Base-by-base conservation (phyloP, 495 filamentous ascomycete genomes). In the Amorphotheca resinae region DNA sequence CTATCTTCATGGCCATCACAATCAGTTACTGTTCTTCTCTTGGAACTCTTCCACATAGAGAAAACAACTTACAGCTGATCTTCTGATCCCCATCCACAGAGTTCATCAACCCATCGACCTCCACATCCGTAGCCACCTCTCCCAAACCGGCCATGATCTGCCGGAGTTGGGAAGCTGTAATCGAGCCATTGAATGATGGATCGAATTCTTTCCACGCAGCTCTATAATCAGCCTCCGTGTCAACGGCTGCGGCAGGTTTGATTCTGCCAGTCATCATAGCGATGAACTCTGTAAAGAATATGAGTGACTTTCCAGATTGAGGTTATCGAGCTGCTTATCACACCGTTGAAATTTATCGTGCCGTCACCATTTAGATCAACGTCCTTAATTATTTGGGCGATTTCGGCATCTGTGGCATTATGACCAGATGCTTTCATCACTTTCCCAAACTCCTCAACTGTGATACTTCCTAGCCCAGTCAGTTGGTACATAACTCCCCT, bases 271-370 rank as follows among this genome's bases (percentile, higher is more conserved):
- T 62, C 59, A 62, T 62, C 59, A 62, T 62, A 9, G 59, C 47
- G 40, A 62, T 58, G 32, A 62, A 62, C 40, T 60, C 59, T 59
- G 42, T 17, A 16, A 22, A n/a, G n/a, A n/a, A n/a, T n/a, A n/a
- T n/a, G n/a, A n/a, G n/a, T n/a, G 34, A 16, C n/a, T 18, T 22
- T 16, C 30, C 53, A 21, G 49, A 50, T 9, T 15, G 12, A 9
- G 22, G 12, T n/a, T n/a, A n/a, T n/a, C n/a, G n/a, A n/a, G n/a
- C n/a, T n/a, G n/a, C n/a, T n/a, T n/a, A n/a, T n/a, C n/a, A n/a
- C 52, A 62, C 59, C 57, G 41, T 63, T 56, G 34, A 63, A 63
- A 32, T 58, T 58, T 38, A 63, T 61, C 0, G 54, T 55, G 44
- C 60, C 60, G 42, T 63, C 58, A 2, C 58, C 58, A 38, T 63